Conservation (phyloP, 2,329 filamentous ascomycete species). For the Colletotrichum chrysophilum region DNA sequence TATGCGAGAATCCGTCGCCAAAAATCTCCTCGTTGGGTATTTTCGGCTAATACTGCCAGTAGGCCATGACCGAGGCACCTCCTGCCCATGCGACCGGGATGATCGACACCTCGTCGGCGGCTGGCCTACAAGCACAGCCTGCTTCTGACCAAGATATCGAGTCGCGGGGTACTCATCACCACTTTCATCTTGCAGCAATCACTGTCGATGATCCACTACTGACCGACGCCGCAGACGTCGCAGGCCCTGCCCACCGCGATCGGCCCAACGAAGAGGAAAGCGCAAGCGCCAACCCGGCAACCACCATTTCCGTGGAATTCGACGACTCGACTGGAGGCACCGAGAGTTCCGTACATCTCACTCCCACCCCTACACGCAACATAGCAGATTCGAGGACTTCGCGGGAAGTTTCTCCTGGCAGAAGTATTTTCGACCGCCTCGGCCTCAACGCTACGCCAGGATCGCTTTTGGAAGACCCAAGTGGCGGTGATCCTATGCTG, state of each 20-base stretch:
- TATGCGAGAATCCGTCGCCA: not conserved
- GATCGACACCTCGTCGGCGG: not conserved
- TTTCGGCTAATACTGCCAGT: not conserved
- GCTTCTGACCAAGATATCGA: not conserved
- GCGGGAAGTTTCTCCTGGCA: not conserved
- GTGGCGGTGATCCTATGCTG: not conserved
- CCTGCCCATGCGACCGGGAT: not conserved
- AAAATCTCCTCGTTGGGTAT: not conserved
- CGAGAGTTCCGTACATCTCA: not conserved
- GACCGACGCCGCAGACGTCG: not conserved
- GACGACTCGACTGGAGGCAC: not conserved
- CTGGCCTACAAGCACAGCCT: not conserved
- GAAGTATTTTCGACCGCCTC: not conserved
- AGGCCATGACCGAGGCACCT: not conserved
- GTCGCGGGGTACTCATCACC: not conserved
- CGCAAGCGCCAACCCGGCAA: not conserved
- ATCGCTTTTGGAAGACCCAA: not conserved
- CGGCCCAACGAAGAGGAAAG: not conserved
- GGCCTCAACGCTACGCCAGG: not conserved
- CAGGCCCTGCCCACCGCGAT: not conserved
- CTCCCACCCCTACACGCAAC: not conserved
- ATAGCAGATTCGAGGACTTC: not conserved
- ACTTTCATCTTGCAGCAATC: not conserved
- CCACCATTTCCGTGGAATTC: not conserved
- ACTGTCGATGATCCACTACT: not conserved